Percentiles rank a stretch among this genome's conserved stretches.
These are phyloP conservation scores for Calonectria montana DNA, from an alignment of 2,329 filamentous ascomycete genomes.

Conservation along the genomic window DNA sequence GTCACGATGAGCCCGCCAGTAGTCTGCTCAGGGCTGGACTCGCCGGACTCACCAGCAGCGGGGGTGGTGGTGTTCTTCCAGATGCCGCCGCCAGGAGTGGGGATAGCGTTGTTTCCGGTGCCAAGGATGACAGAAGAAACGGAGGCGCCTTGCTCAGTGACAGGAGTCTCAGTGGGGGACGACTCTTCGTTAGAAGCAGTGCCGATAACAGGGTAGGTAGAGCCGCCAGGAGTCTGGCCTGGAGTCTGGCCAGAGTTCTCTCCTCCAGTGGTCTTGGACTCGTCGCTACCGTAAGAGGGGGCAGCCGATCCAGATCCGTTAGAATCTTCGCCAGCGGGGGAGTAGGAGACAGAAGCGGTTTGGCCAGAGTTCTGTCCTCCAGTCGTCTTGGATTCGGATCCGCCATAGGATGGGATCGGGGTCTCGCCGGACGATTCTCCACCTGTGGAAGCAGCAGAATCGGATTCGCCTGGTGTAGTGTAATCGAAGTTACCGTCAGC, in stretches of 20 bases:
- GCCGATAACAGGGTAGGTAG: conserved; percentile 11
- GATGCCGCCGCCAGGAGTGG: conserved; percentile 1
- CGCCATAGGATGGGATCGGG: neutral
- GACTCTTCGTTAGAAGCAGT: conserved; percentile 21
- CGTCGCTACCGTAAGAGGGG: neutral
- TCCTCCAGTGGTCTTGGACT: conserved; percentile 1
- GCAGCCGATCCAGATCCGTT: neutral
- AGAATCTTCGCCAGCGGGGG: neutral
- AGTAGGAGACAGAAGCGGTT: neutral
- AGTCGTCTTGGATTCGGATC: neutral
- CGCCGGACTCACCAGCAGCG: neutral
- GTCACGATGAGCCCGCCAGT: conserved; percentile 12
- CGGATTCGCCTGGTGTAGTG: neutral
- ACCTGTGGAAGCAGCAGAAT: neutral
- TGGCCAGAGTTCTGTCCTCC: neutral
- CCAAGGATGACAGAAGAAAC: conserved; percentile 25
- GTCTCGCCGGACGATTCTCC: conserved; percentile 2
- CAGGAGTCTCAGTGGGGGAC: conserved; percentile 5
- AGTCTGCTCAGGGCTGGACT: conserved; percentile 14
- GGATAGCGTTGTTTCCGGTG: conserved; percentile 10
- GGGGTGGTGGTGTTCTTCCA: conserved; percentile 1
- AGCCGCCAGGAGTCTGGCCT: conserved; percentile 16
- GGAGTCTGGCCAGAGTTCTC: conserved; percentile 16
- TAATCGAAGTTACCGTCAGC: conserved; percentile 19
- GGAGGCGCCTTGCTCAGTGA: conserved; percentile 9